Evolutionary conservation across 2,329 filamentous ascomycete species (phyloP).

Genomic region (Didymella segeticola): DNA sequence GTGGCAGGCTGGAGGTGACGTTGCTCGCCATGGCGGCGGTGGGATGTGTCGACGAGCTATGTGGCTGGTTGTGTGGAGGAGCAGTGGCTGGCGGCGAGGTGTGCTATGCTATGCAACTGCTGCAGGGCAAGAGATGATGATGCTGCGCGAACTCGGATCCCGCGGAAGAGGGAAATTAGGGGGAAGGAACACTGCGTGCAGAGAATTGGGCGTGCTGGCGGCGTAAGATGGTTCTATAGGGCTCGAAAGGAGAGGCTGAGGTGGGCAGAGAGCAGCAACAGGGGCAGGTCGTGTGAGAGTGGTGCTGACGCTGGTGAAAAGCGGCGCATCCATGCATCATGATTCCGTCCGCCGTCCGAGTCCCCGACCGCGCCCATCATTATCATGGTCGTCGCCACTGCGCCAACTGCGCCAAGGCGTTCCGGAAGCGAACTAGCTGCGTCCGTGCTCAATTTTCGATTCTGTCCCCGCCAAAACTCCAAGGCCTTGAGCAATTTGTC

Average conservation of each 20-base stretch:
- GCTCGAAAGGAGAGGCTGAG: slow-evolving; percentile 42
- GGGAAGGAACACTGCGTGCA: slow-evolving; percentile 26
- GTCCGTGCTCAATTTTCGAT: too few relatives aligned
- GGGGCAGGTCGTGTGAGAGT: slow-evolving; percentile 41
- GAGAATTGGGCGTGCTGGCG: slow-evolving; percentile 3
- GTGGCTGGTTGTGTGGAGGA: not conserved
- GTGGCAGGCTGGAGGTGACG: slow-evolving; percentile 69
- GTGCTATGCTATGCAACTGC: slow-evolving; percentile 2
- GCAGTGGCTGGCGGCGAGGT: slow-evolving; percentile 1
- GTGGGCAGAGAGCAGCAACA: slow-evolving; percentile 39
- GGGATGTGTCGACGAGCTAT: slow-evolving; percentile 1
- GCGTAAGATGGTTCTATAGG: slow-evolving; percentile 1
- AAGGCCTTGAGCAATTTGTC: slow-evolving; percentile 4
- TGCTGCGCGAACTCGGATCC: slow-evolving; percentile 28
- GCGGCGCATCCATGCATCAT: slow-evolving; percentile 30
- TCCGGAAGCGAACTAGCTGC: slow-evolving; percentile 7
- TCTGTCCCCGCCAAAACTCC: slow-evolving; percentile 19
- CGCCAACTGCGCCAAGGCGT: not conserved
- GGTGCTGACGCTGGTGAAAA: slow-evolving; percentile 31
- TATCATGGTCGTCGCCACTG: slow-evolving; percentile 8
- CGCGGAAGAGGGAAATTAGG: slow-evolving; percentile 38
- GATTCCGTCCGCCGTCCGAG: slow-evolving; percentile 17
- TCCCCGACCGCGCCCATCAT: slow-evolving; percentile 4
- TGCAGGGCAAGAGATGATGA: slow-evolving; percentile 8
- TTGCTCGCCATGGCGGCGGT: slow-evolving; percentile 49